Conservation (phyloP, 2,329 filamentous ascomycete species). For the Zymoseptoria pseudotritici region DNA sequence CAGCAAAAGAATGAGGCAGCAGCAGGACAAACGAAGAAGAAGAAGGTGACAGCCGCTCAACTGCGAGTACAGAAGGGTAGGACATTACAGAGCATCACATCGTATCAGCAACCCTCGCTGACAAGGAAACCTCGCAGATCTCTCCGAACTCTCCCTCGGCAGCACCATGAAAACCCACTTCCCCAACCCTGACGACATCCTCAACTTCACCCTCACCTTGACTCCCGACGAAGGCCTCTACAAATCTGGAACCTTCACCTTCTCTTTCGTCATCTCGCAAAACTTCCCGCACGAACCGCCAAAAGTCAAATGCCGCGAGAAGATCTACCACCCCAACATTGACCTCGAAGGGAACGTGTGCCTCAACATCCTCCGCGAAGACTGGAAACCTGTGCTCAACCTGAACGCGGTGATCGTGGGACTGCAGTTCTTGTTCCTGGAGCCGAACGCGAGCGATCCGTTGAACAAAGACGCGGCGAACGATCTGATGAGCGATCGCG, state of each 20-base stretch:
- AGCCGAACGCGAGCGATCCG: constrained; percentile 95
- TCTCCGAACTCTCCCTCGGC: constrained; percentile 71
- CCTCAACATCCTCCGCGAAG: constrained; percentile 91
- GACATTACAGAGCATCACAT: background rate
- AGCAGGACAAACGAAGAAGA: constrained; percentile 71
- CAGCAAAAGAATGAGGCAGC: constrained; percentile 90
- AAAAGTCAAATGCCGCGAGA: constrained; percentile 93
- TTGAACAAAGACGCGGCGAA: constrained; percentile 97
- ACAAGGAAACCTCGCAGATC: constrained; percentile 47
- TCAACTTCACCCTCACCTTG: constrained; percentile 75
- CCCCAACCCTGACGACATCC: constrained; percentile 74
- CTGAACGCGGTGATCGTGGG: constrained; percentile 94
- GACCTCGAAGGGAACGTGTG: constrained; percentile 97
- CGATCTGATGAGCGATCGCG: constrained; percentile 76
- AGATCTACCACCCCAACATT: constrained; percentile 99
- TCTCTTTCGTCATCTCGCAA: constrained; percentile 85
- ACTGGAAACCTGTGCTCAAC: constrained; percentile 98
- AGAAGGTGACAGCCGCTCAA: constrained; percentile 96
- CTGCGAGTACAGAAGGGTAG: constrained; percentile 91
- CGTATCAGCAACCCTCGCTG: background rate
- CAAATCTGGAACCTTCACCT: constrained; percentile 78
- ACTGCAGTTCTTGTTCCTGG: constrained; percentile 90
- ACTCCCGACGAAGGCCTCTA: constrained; percentile 84
- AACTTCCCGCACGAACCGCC: constrained; percentile 96
- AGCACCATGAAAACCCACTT: constrained; percentile 76